Base-by-base conservation (phyloP, 2,329 filamentous ascomycete genomes). In the Colletotrichum godetiae region DNA sequence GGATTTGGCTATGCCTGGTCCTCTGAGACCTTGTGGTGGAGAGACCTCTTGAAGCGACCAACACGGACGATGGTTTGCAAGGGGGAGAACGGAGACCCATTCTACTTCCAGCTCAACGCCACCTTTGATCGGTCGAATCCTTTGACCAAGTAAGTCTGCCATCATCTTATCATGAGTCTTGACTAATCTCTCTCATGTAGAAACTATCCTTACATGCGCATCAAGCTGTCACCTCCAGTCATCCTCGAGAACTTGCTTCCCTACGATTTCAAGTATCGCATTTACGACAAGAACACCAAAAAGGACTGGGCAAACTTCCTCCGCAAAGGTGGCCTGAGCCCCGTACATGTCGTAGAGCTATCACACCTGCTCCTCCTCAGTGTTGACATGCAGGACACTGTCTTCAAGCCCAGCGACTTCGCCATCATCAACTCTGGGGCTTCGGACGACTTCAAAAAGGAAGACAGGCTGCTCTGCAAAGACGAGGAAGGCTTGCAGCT, bases 281-380 rank as follows among this genome's bases (percentile, higher is more conserved):
- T 99, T 68, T 99, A 98, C 80, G 97, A 99, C 86, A 98, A 97
- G 85, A 97, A 98, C 81, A 98, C 95, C 0, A 97, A 96, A 87
- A 98, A 97, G 81, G 97, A 99, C 81, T 99, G 97, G 97, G 97
- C 95, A 5, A 99, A 99, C 81, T 99, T 99, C 84, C 86, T 99
- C 59, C 92, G 97, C 70, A 98, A 98, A 82, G 97, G 97, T 31
- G 97, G 97, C 15, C 93, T 98, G 69, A 99, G 97, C 81, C 97
- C 97, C 0, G 95, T 99, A 0, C 97, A 99, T 80, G 95, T 98
- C 11, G 96, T 98, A 22, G 96, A 99, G 83, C 87, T 99, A 24
- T 98, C 96, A 0, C 97, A 98, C 82, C 87, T 99, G 10, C 88
- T 99, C 3, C 87, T 99, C 35, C 89, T 99, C 78, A 98, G 96